Evolutionary conservation across 768 basidiomycete species (phyloP), one percentile per base, ranked within the genome.

Genomic region (Rhizopogon vinicolor): DNA sequence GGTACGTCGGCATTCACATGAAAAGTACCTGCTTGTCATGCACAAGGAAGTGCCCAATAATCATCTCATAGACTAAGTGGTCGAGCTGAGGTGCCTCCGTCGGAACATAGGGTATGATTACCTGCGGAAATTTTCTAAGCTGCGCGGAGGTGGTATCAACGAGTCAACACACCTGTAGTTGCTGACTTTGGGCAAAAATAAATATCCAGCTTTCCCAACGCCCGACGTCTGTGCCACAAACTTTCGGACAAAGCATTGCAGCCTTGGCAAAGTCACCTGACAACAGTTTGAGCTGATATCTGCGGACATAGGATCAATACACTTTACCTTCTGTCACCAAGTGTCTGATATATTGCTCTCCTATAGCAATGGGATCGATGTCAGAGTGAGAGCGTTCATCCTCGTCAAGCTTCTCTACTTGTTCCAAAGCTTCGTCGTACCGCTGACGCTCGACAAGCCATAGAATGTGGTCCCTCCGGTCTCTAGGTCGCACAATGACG

Each of bases 201-300:
- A 97, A 96, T 64, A 98, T 90, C 91, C 91, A 97, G 62, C 89
- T 84, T 65, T 98, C 95, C 97, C 97, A 99, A n/a, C 82, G 79
- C 63, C 85, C 86, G 10, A 78, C 71, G 62, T 96, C 83, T 43
- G 83, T 83, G 3, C 82, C 87, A 60, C 96, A 89, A 7, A 98
- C 92, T 66, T 90, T 93, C 0, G 92, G 87, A 61, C 85, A 87
- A 25, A 97, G 71, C 8, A 77, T 72, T 0, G 96, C 97, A 1
- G 96, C 96, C 63, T 90, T 90, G 0, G 67, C 72, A 60, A 84
- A 98, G 18, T 86, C 76, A 16, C 75, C 85, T 85, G 56, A 22
- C 43, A 52, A 16, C 18, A 22, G 9, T 49, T 14, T 49, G 16
- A 22, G n/a, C 29, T 19, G 29, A 28, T 14, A 51, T 58, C 29